These are phyloP conservation scores for Pythium phragmiticola DNA, from an alignment of 352 stramenopile species.

Conservation along the genomic window DNA sequence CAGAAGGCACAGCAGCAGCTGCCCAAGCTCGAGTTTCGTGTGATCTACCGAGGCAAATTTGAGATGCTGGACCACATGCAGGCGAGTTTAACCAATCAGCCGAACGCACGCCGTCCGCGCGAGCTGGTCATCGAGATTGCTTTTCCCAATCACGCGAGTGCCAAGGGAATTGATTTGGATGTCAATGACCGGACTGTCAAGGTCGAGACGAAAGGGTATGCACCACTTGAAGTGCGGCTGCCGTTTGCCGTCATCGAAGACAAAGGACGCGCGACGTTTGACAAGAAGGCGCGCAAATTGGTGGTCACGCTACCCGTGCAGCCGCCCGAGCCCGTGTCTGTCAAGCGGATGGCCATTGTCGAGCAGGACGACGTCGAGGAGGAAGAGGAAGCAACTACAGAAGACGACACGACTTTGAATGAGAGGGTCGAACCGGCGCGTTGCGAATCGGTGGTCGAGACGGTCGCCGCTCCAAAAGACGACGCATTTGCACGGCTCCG, in stretches of 20 bases:
- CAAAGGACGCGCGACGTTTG: constrained; percentile 79
- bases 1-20: neutral
- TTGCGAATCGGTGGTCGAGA: neutral
- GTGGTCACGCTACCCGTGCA: constrained; percentile 81
- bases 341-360: constrained; percentile 37
- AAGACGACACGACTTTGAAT: neutral
- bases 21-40: constrained; percentile 53
- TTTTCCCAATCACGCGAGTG: constrained; percentile 55
- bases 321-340: constrained; percentile 34
- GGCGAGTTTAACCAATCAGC: constrained; percentile 30
- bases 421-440: neutral
- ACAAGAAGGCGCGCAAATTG: constrained; percentile 73
- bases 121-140: constrained; percentile 67
- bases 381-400: constrained; percentile 20
- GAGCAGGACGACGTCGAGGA: constrained; percentile 31
- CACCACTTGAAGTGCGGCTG: constrained; percentile 51
- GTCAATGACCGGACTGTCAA: constrained; percentile 54
- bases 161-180: constrained; percentile 63
- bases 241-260: constrained; percentile 78
- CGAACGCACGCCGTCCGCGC: constrained; percentile 38
- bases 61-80: constrained; percentile 79
- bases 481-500: constrained; percentile 57
- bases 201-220: constrained; percentile 45
- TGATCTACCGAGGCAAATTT: constrained; percentile 69
- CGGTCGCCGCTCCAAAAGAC: constrained; percentile 13